phyloP scores from a whole-genome alignment of 768 basidiomycete genomes.

The Naganishia randhawae region DNA sequence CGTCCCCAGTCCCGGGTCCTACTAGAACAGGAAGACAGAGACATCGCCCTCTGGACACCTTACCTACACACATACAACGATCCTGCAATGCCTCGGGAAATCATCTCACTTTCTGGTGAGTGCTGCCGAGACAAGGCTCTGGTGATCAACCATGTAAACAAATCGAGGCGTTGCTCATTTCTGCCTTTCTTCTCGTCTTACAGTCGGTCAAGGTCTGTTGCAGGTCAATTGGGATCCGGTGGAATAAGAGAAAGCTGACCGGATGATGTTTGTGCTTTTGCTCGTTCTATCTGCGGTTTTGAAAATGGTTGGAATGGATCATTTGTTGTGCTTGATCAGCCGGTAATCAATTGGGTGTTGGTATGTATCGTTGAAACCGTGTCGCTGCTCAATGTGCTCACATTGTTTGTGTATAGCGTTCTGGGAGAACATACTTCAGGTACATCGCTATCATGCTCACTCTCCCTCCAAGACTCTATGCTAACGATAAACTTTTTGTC shows the following conservation, averaged over 20 bases:
- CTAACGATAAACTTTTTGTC: background rate
- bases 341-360: conserved; percentile 42
- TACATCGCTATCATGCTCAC: conserved; percentile 57
- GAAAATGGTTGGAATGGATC: background rate
- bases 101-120: conserved; percentile 45
- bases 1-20: too few species aligned
- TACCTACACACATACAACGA: too few species aligned
- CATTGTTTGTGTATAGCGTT: conserved; percentile 54
- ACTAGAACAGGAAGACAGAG: background rate
- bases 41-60: background rate
- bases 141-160: background rate
- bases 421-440: conserved; percentile 80
- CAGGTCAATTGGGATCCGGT: background rate
- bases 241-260: background rate
- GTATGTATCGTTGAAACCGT: background rate
- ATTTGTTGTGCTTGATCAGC: conserved; percentile 23
- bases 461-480: background rate
- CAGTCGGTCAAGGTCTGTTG: conserved; percentile 36
- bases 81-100: conserved; percentile 42
- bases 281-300: background rate
- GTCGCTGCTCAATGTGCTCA: background rate
- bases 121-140: background rate
- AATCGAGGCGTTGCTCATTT: background rate
- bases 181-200: background rate
- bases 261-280: background rate